phyloP scores from a whole-genome alignment of 805 yeast species.

The Yamadazyma olivae region DNA sequence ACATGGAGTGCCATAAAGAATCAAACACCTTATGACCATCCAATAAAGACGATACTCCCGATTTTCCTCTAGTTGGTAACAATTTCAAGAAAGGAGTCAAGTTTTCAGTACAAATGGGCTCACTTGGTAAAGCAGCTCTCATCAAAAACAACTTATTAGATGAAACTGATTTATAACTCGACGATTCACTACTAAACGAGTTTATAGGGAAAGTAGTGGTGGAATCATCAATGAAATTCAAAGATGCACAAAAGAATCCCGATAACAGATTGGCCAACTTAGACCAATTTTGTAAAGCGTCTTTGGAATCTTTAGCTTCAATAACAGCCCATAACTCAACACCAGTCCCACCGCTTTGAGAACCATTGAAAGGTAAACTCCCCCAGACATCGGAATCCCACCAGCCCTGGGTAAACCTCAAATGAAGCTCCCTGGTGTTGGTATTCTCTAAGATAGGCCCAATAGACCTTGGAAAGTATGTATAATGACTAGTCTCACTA shows the following conservation, averaged over 20 bases:
- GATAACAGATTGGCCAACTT: constrained; percentile 71
- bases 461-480: constrained; percentile 74
- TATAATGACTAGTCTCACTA: constrained; percentile 42
- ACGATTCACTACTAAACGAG: constrained; percentile 26
- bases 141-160: constrained; percentile 50
- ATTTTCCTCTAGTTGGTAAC: constrained; percentile 87
- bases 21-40: constrained; percentile 92
- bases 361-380: constrained; percentile 67
- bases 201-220: constrained; percentile 60
- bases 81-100: constrained; percentile 89
- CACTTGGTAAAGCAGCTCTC: constrained; percentile 89
- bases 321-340: constrained; percentile 90
- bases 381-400: constrained; percentile 95
- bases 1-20: constrained; percentile 91
- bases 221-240: constrained; percentile 80
- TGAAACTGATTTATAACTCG: constrained; percentile 19
- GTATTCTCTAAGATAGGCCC: constrained; percentile 73
- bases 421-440: constrained; percentile 69
- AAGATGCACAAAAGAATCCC: constrained; percentile 92
- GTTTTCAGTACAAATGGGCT: constrained; percentile 95
- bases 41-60: constrained; percentile 79
- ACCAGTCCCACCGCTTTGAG: constrained; percentile 85
- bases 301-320: constrained; percentile 54
- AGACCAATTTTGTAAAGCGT: constrained; percentile 67
- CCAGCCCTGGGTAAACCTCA: constrained; percentile 90